Evolutionary conservation across 148 eudicot species (phyloP).

Genomic region (Chenopodium album): DNA sequence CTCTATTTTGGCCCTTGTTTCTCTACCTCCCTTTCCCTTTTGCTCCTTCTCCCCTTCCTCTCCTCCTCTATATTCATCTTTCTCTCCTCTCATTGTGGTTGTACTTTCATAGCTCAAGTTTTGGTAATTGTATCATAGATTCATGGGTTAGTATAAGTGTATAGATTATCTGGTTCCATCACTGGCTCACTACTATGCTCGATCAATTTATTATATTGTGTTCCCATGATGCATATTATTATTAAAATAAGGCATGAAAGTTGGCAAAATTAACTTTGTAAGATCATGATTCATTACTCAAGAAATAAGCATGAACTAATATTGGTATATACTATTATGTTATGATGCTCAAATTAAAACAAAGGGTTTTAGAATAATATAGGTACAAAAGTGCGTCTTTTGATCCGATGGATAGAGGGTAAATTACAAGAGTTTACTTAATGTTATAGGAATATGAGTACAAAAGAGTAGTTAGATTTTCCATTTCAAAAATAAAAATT

Average conservation of each 20-base stretch:
- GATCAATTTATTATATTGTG: too few relatives aligned
- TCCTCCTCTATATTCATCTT: too few relatives aligned
- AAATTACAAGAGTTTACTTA: conserved; percentile 27
- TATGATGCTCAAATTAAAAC: conserved; percentile 5
- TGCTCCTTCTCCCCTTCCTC: too few relatives aligned
- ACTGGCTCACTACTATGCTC: too few relatives aligned
- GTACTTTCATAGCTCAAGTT: neutral
- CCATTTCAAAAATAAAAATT: conserved; percentile 12
- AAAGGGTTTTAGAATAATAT: conserved; percentile 11
- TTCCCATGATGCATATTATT: too few relatives aligned
- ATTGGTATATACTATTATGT: conserved; percentile 5
- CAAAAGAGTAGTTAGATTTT: conserved; percentile 21
- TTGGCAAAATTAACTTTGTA: neutral
- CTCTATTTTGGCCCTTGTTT: too few relatives aligned
- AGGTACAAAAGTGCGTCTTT: conserved; percentile 22
- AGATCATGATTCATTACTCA: neutral
- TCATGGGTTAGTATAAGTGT: too few relatives aligned
- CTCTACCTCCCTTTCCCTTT: too few relatives aligned
- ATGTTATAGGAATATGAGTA: conserved; percentile 22
- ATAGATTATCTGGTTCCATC: too few relatives aligned
- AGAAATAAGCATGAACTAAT: conserved; percentile 14
- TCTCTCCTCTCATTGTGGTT: too few relatives aligned
- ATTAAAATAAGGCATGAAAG: neutral
- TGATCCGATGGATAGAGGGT: neutral
- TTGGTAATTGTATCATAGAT: too few relatives aligned